A percentile compares a stretch with the other conserved stretches of the same genome.
Evolutionary conservation across 768 basidiomycete species (phyloP).

Genomic region (Boletales sp.): DNA sequence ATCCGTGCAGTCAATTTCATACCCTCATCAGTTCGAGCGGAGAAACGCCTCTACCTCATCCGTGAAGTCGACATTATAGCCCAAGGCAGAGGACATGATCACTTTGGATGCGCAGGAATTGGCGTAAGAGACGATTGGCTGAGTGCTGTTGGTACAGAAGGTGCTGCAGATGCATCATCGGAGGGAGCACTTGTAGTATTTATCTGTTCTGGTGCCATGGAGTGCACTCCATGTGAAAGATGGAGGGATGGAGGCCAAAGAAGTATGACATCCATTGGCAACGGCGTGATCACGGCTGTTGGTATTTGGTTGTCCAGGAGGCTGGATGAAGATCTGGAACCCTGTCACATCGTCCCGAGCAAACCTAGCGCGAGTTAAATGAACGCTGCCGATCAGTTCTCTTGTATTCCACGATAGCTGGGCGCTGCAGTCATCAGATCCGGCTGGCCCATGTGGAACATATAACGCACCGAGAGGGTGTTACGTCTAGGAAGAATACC

Average conservation of each 20-base stretch:
- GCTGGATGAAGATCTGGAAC: background rate
- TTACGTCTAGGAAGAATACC: conserved; percentile 14
- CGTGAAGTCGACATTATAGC: conserved; percentile 6
- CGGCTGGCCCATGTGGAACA: background rate
- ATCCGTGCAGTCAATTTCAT: conserved; percentile 1
- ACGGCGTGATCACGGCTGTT: conserved; percentile 12
- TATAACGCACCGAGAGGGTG: conserved; percentile 3
- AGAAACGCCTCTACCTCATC: conserved; percentile 8
- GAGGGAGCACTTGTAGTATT: conserved; percentile 10
- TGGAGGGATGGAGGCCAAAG: conserved; percentile 12
- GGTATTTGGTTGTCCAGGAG: conserved; percentile 10
- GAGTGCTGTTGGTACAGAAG: background rate
- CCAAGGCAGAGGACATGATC: background rate
- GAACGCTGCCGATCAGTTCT: background rate
- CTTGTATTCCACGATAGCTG: conserved; percentile 5
- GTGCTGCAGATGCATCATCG: conserved; percentile 5
- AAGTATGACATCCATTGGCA: conserved; percentile 11
- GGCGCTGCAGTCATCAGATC: conserved; percentile 1
- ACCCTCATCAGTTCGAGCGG: background rate
- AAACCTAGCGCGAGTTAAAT: background rate
- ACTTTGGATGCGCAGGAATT: background rate
- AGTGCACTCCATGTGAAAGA: conserved; percentile 16
- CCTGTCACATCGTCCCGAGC: conserved; percentile 12
- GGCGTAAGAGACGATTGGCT: background rate
- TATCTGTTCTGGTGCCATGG: conserved; percentile 15